Conservation (phyloP, 805 yeast genomes). For the Wilhelminamyces savonicus region DNA sequence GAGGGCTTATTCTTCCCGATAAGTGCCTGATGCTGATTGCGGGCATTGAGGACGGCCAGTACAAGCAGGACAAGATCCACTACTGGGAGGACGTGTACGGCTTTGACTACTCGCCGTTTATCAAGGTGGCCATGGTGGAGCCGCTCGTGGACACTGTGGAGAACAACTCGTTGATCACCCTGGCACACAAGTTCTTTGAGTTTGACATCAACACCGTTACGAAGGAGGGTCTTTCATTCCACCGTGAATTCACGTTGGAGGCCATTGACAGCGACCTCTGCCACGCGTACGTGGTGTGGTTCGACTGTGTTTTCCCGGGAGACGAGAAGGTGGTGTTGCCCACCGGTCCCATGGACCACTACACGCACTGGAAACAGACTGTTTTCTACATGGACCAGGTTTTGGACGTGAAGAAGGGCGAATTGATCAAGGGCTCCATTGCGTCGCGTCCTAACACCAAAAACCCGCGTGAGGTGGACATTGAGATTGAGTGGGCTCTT, state of each 20-base stretch:
- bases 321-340: conserved; percentile 67
- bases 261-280: conserved; percentile 76
- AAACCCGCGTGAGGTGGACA: conserved; percentile 89
- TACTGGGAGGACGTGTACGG: conserved; percentile 98
- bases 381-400: conserved; percentile 86
- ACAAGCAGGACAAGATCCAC: conserved; percentile 83
- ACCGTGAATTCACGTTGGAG: conserved; percentile 58
- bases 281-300: conserved; percentile 92
- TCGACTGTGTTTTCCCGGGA: conserved; percentile 84
- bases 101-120: conserved; percentile 89
- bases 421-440: conserved; percentile 62
- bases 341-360: conserved; percentile 90
- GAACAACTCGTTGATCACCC: conserved; percentile 64
- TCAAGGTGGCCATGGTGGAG: conserved; percentile 79
- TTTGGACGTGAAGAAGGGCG: conserved; percentile 70
- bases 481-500: conserved; percentile 59
- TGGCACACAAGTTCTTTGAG: conserved; percentile 62
- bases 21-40: conserved; percentile 86
- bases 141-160: conserved; percentile 97
- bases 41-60: conserved; percentile 87
- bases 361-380: conserved; percentile 99
- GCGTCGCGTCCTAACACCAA: conserved; percentile 67
- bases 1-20: conserved; percentile 93
- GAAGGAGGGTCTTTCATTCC: conserved; percentile 75
- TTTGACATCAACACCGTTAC: conserved; percentile 88